Conservation (phyloP, 2,329 filamentous ascomycete species). For the Fusarium nygamai region DNA sequence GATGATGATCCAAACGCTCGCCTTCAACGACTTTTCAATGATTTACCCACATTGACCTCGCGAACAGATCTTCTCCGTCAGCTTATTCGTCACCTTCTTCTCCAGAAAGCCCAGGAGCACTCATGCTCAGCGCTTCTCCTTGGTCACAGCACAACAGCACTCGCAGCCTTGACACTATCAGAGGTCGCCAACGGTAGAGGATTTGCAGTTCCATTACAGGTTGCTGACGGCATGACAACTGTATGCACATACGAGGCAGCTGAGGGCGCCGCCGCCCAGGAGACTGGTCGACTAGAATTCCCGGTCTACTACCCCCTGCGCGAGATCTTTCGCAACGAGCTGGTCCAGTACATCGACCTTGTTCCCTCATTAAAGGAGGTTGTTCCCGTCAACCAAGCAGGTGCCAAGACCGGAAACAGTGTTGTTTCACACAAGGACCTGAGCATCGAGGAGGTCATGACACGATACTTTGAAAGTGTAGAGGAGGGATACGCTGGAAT, state of each 20-base stretch:
- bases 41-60: slow-evolving; percentile 78
- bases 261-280: slow-evolving; percentile 30
- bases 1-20: slow-evolving; percentile 49
- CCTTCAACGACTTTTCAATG: slow-evolving; percentile 65
- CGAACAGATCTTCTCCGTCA: slow-evolving; percentile 77
- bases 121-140: slow-evolving; percentile 78
- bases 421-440: slow-evolving; percentile 76
- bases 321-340: slow-evolving; percentile 85
- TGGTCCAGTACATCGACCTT: slow-evolving; percentile 72
- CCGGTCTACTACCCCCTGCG: slow-evolving; percentile 81
- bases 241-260: slow-evolving; percentile 45
- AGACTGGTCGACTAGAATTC: slow-evolving; percentile 41
- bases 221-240: slow-evolving; percentile 74
- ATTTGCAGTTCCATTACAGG: slow-evolving; percentile 81
- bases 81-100: slow-evolving; percentile 76
- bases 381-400: slow-evolving; percentile 51
- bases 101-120: slow-evolving; percentile 68
- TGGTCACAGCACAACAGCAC: slow-evolving; percentile 85
- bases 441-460: slow-evolving; percentile 92
- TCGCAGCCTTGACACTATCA: slow-evolving; percentile 86
- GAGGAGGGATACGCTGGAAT: slow-evolving; percentile 89
- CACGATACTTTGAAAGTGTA: slow-evolving; percentile 82
- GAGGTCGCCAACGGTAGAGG: slow-evolving; percentile 93
- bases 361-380: slow-evolving; percentile 62
- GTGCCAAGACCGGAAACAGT: slow-evolving; percentile 41